Percentiles rank a stretch among this genome's conserved stretches.
phyloP scores from a whole-genome alignment of 1,284 basidiomycete genomes.

The Quambalaria eucalypti region DNA sequence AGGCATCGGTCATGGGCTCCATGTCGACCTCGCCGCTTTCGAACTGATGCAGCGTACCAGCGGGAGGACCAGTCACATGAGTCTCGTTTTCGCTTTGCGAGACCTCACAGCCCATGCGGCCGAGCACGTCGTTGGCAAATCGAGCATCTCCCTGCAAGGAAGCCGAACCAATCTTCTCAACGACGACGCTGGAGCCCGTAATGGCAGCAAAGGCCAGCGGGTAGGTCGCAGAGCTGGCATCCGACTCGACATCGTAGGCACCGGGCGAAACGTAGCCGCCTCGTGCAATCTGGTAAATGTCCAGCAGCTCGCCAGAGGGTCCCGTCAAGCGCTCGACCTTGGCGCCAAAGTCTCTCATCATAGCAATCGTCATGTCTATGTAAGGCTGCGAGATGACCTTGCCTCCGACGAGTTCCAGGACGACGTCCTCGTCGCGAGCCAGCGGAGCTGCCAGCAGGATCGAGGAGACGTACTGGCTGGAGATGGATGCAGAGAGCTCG shows the following conservation, averaged over 20 bases:
- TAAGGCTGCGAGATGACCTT: slow-evolving; percentile 97
- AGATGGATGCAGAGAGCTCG: slow-evolving; percentile 83
- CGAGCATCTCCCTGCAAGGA: slow-evolving; percentile 92
- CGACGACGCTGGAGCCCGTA: slow-evolving; percentile 86
- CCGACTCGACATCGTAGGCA: slow-evolving; percentile 81
- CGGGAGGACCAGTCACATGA: slow-evolving; percentile 80
- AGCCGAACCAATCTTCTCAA: slow-evolving; percentile 77
- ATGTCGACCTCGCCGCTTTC: slow-evolving; percentile 71
- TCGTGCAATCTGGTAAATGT: slow-evolving; percentile 76
- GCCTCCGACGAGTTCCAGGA: slow-evolving; percentile 80
- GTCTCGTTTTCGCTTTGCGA: slow-evolving; percentile 78
- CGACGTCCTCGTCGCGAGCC: slow-evolving; percentile 63
- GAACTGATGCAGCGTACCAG: slow-evolving; percentile 70
- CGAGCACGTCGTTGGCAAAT: slow-evolving; percentile 85
- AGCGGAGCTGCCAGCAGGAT: slow-evolving; percentile 94
- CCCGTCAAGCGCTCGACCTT: slow-evolving; percentile 65
- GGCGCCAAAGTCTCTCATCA: slow-evolving; percentile 94
- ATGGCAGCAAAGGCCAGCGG: slow-evolving; percentile 93
- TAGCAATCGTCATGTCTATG: slow-evolving; percentile 98
- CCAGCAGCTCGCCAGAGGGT: slow-evolving; percentile 55
- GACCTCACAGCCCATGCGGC: slow-evolving; percentile 88
- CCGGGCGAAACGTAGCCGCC: slow-evolving; percentile 68
- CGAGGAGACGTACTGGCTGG: slow-evolving; percentile 95
- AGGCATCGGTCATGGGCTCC: slow-evolving; percentile 99
- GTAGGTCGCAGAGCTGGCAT: slow-evolving; percentile 92